These are phyloP conservation scores for Neohortaea acidophila DNA, from an alignment of 495 filamentous ascomycete genomes.

Conservation along the genomic window DNA sequence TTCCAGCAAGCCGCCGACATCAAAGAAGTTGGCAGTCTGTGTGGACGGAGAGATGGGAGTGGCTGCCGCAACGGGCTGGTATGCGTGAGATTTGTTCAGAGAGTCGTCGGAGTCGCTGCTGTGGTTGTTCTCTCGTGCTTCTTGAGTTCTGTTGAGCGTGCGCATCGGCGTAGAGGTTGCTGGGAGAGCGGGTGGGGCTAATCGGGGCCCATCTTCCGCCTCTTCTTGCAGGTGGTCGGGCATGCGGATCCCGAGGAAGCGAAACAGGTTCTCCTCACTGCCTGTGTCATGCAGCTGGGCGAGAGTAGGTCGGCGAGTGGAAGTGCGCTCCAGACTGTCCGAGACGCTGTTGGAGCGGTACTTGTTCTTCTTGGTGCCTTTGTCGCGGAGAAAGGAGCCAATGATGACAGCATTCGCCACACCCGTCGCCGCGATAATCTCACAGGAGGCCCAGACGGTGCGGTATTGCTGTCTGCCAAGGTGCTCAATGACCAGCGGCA, in stretches of 20 bases:
- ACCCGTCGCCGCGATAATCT: conserved; percentile 28
- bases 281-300: conserved; percentile 16
- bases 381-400: conserved; percentile 30
- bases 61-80: conserved; percentile 1
- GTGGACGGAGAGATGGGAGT: conserved; percentile 5
- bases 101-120: conserved; percentile 16
- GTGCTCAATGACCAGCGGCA: conserved; percentile 24
- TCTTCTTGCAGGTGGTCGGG: conserved; percentile 21
- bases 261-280: conserved; percentile 29
- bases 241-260: conserved; percentile 22
- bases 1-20: conserved; percentile 27
- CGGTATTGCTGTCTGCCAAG: conserved; percentile 28
- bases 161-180: conserved; percentile 8
- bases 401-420: conserved; percentile 30
- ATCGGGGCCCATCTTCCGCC: conserved; percentile 10
- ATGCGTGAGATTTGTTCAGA: conserved; percentile 3
- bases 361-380: conserved; percentile 28
- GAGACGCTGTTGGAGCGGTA: conserved; percentile 22
- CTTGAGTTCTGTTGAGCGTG: neutral
- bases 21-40: conserved; percentile 21
- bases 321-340: conserved; percentile 25
- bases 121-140: neutral
- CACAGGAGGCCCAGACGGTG: conserved; percentile 26
- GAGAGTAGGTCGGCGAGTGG: conserved; percentile 22
- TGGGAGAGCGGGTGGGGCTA: conserved; percentile 18